phyloP scores from a whole-genome alignment of 805 yeast genomes.

The Wickerhamomyces alni region DNA sequence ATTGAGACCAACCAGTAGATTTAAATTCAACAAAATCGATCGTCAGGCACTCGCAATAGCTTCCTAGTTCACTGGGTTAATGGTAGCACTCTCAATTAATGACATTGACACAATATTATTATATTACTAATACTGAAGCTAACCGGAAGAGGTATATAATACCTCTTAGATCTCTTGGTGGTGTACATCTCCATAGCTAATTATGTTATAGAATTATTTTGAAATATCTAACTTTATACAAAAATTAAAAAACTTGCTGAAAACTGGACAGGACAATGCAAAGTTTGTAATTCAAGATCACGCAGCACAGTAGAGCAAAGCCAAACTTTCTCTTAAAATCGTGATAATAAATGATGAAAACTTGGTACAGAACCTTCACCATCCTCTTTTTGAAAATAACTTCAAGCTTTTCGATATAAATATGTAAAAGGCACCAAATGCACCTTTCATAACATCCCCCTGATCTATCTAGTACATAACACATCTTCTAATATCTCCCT shows the following conservation, averaged over 20 bases:
- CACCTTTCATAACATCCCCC: neutral
- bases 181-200: neutral
- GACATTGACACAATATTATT: too few species aligned
- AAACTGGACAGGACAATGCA: neutral
- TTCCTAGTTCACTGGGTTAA: too few species aligned
- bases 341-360: too few species aligned
- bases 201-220: neutral
- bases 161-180: too few species aligned
- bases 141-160: too few species aligned
- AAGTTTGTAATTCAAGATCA: neutral
- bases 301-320: neutral
- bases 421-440: neutral
- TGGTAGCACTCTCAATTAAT: too few species aligned
- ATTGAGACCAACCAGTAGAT: too few species aligned
- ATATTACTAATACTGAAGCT: too few species aligned
- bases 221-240: conserved; percentile 2
- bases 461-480: neutral
- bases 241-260: neutral
- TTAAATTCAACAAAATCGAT: too few species aligned
- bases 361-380: too few species aligned
- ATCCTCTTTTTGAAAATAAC: neutral
- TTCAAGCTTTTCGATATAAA: neutral
- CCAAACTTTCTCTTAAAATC: too few species aligned
- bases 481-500: neutral
- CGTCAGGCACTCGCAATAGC: too few species aligned